Conservation (phyloP, 805 yeast species). For the Saturnispora quitensis region DNA sequence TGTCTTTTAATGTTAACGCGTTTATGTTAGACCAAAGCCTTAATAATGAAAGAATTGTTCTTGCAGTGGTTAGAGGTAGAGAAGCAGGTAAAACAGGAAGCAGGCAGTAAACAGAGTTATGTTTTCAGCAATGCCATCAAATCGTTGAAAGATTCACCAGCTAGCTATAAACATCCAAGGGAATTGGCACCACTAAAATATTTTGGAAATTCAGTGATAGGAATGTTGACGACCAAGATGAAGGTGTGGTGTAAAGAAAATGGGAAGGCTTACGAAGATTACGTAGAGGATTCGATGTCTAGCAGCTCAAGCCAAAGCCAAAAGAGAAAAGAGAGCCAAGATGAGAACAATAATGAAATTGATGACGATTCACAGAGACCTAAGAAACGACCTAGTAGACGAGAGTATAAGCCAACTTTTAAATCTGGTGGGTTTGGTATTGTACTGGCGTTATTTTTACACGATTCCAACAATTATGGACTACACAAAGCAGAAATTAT, state of each 20-base stretch:
- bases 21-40: not conserved
- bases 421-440: constrained; percentile 85
- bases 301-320: not conserved
- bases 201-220: constrained; percentile 65
- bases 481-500: constrained; percentile 53
- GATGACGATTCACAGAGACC: not conserved
- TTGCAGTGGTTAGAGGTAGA: constrained; percentile 51
- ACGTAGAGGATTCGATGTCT: not conserved
- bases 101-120: constrained; percentile 13
- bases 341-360: constrained; percentile 3
- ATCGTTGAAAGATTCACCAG: constrained; percentile 37
- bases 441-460: constrained; percentile 45
- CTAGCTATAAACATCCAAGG: constrained; percentile 42
- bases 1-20: not conserved
- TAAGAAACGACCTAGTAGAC: not conserved
- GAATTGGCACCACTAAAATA: constrained; percentile 52
- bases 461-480: constrained; percentile 45
- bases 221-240: constrained; percentile 38
- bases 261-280: constrained; percentile 23
- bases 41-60: constrained; percentile 38
- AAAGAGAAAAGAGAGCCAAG: not conserved
- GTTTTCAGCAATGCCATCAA: constrained; percentile 47
- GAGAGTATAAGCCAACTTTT: constrained; percentile 44
- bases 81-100: constrained; percentile 19
- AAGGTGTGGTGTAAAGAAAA: constrained; percentile 47